Evolutionary conservation across 345 rosid species (phyloP).

Genomic region (Eucalyptus caleyi): DNA sequence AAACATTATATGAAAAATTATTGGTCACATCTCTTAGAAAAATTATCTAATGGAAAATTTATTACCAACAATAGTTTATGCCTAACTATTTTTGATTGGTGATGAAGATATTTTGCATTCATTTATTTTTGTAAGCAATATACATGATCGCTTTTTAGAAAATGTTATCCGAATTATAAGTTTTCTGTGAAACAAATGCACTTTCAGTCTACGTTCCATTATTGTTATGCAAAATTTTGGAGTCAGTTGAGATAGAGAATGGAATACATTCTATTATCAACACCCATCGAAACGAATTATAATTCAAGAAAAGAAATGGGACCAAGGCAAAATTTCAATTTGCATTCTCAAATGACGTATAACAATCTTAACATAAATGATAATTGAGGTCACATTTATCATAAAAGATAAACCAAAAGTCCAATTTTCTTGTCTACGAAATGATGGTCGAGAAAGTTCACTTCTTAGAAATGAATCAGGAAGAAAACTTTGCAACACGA

Average conservation of each 20-base stretch:
- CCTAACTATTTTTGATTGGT: no score
- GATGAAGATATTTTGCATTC: no score
- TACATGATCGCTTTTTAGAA: rapidly evolving
- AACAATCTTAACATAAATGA: neutral
- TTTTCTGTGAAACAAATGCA: neutral
- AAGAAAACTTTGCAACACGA: neutral
- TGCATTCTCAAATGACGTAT: neutral
- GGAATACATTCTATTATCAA: neutral
- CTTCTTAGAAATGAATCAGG: neutral
- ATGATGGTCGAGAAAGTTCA: neutral
- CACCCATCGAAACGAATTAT: neutral
- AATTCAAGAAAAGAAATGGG: neutral
- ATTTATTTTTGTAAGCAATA: rapidly evolving
- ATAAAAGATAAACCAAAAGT: neutral
- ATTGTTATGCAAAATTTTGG: rapidly evolving
- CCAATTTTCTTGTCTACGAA: neutral
- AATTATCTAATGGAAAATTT: no score
- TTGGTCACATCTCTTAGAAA: no score
- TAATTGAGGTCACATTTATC: neutral
- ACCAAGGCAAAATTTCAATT: neutral
- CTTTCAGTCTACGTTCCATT: neutral
- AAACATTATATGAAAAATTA: rapidly evolving
- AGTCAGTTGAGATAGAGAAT: neutral
- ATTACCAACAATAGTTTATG: rapidly evolving
- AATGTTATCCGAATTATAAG: rapidly evolving